Evolutionary conservation across 768 basidiomycete genomes (phyloP), one percentile per base, ranked within the genome.

Genomic region (Lyophyllum semitale): DNA sequence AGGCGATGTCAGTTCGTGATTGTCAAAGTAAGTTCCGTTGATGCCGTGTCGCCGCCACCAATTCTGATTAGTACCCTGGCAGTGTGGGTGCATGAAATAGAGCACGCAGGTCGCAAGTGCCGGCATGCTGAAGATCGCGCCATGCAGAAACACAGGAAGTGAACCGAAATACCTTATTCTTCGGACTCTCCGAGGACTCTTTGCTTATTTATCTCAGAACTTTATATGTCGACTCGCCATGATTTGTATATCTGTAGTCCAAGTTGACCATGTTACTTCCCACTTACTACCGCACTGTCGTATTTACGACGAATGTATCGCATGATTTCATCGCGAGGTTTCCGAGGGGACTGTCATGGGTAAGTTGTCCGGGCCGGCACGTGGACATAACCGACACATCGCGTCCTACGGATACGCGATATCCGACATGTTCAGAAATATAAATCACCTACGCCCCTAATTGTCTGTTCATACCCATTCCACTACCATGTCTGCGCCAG

Each of bases 31-130:
- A 54, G 54, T 53, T 43, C 45, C 17, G 5, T 42, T 26, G 38
- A 42, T 26, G 32, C 47, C 32, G n/a, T 32, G 32, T 35, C 18
- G 32, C 2, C 8, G 47, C 13, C 27, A 23, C n/a, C 7, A 12
- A 29, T 29, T 17, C 30, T 60, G 26, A 58, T 25, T n/a, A n/a
- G 26, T 22, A 43, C n/a, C 22, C 18, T 4, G 17, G 22, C 27
- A 71, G 70, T 59, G 41, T 71, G 70, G 70, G 65, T 69, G 49
- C 60, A 66, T 26, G 65, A 63, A 37, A 69, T 70, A 29, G 66
- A 78, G 41, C 54, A 63, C 13, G 77, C 81, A 3, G 66, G 73
- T 45, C 61, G 65, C 40, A 71, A 68, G 29, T 78, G 73, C 55
- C 61, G 68, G 27, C 62, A 62, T 59, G 62, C 61, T 38, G 73